Conservation (phyloP, 305 asterid species). For the Fraxinus paxiana region DNA sequence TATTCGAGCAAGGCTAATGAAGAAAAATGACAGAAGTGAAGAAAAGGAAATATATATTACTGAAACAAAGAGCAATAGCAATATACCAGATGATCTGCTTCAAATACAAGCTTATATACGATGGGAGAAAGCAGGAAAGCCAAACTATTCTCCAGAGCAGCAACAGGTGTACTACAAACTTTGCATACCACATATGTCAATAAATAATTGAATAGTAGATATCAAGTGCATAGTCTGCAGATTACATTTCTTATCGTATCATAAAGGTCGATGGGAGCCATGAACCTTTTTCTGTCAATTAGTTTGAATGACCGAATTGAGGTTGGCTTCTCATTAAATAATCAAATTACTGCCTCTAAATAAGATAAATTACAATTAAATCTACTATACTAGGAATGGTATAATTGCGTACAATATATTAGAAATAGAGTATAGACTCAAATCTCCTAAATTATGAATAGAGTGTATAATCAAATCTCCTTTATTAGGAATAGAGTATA, state of each 20-base stretch:
- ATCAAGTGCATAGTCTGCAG: slow-evolving; percentile 1
- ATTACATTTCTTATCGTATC: slow-evolving; percentile 1
- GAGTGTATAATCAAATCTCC: not conserved
- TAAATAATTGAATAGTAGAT: slow-evolving; percentile 14
- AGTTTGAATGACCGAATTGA: not conserved
- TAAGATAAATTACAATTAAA: not conserved
- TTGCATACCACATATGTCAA: slow-evolving; percentile 18
- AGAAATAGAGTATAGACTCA: not conserved
- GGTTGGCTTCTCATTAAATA: not conserved
- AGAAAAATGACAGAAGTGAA: slow-evolving; percentile 44
- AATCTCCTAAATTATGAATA: not conserved
- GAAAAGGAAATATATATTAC: slow-evolving; percentile 40
- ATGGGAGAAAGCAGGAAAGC: slow-evolving; percentile 95
- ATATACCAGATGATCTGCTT: slow-evolving; percentile 69
- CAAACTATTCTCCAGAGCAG: slow-evolving; percentile 67
- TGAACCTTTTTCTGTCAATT: not conserved
- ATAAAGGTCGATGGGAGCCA: slow-evolving; percentile 1
- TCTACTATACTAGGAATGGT: not conserved
- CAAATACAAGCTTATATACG: slow-evolving; percentile 72
- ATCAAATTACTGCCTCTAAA: not conserved
- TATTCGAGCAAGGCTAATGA: slow-evolving; percentile 60
- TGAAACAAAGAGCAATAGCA: slow-evolving; percentile 42
- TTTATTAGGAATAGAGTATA: not conserved
- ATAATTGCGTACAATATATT: not conserved
- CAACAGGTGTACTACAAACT: slow-evolving; percentile 57